Evolutionary conservation across 2,329 filamentous ascomycete species (phyloP).

Genomic region (Ciborinia camelliae): DNA sequence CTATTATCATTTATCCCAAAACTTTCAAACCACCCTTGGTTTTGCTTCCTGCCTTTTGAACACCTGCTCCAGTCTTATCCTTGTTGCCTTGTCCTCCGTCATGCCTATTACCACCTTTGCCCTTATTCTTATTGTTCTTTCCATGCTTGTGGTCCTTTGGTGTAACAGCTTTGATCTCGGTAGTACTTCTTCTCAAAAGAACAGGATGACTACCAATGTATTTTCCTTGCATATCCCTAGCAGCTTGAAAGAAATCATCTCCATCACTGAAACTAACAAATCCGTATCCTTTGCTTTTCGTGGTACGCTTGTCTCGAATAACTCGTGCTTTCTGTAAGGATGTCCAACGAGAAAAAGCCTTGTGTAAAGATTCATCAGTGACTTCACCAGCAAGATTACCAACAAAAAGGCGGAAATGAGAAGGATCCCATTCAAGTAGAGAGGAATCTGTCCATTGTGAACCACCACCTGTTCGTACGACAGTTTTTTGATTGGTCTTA

Average conservation of each 20-base stretch:
- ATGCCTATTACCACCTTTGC: constrained; percentile 39
- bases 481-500: constrained; percentile 74
- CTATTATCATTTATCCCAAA: constrained; percentile 48
- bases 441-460: constrained; percentile 88
- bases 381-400: constrained; percentile 97
- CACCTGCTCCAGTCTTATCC: constrained; percentile 46
- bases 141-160: constrained; percentile 59
- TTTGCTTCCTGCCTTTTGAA: constrained; percentile 62
- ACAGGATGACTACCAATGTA: constrained; percentile 98
- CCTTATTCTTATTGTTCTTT: constrained; percentile 40
- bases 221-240: constrained; percentile 98
- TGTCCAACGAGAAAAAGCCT: constrained; percentile 85
- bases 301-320: constrained; percentile 90
- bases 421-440: constrained; percentile 92
- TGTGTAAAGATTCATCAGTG: constrained; percentile 90
- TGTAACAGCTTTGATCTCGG: constrained; percentile 79
- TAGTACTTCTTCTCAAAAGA: constrained; percentile 79
- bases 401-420: constrained; percentile 91
- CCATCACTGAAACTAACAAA: constrained; percentile 95
- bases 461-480: constrained; percentile 82
- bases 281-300: constrained; percentile 92
- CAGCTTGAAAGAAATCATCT: constrained; percentile 94
- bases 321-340: constrained; percentile 92
- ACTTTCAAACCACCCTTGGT: constrained; percentile 64
- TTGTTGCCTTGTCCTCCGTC: constrained; percentile 39